Evolutionary conservation across 2,329 filamentous ascomycete species (phyloP).

Genomic region (Passalora sequoiae): DNA sequence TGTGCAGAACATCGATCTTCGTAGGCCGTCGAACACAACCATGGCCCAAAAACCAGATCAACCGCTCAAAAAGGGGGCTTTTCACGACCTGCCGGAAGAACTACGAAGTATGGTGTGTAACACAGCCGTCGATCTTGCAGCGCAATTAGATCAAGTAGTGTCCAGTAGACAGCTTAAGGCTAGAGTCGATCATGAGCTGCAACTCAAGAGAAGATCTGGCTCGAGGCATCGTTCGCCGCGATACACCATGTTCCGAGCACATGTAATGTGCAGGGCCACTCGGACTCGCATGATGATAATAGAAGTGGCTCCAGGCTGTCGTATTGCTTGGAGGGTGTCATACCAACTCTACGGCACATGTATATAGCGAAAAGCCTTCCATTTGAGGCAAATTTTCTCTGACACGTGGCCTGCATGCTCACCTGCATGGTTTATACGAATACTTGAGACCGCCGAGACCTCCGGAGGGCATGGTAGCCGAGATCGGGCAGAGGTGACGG

Average conservation of each 20-base stretch:
- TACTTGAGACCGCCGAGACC: too few species aligned
- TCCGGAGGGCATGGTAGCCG: too few species aligned
- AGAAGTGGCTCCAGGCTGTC: constrained; percentile 1
- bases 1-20: too few species aligned
- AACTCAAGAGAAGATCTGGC: too few species aligned
- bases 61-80: background rate
- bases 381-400: too few species aligned
- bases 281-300: background rate
- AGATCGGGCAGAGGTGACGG: too few species aligned
- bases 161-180: background rate
- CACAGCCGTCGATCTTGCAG: background rate
- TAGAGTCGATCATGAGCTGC: background rate
- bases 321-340: background rate
- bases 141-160: constrained; percentile 1
- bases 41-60: background rate
- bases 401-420: too few species aligned
- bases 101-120: constrained; percentile 2
- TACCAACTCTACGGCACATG: background rate
- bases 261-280: background rate
- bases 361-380: too few species aligned
- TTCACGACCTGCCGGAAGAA: constrained; percentile 1
- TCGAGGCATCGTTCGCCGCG: too few species aligned
- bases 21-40: too few species aligned
- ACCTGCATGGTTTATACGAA: too few species aligned
- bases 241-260: background rate